A percentile compares a stretch with the other conserved stretches of the same genome.
These are phyloP conservation scores for Xylaria curta DNA, from an alignment of 495 filamentous ascomycete species.

Conservation along the genomic window DNA sequence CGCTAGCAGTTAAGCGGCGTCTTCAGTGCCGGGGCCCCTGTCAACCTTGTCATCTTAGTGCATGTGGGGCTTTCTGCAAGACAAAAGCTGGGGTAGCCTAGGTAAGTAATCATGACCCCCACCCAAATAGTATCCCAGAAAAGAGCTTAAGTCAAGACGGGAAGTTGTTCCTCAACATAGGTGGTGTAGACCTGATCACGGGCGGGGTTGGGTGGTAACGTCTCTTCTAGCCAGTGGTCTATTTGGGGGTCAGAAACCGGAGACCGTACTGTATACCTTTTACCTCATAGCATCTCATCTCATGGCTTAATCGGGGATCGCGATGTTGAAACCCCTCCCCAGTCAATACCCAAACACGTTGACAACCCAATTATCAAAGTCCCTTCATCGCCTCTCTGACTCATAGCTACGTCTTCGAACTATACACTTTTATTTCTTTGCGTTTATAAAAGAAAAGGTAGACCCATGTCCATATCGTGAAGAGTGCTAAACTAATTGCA, in stretches of 20 bases:
- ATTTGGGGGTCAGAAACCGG: constrained; percentile 7
- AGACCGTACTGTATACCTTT: not conserved
- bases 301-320: not conserved
- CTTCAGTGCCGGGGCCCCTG: constrained; percentile 3
- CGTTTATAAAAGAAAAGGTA: not conserved
- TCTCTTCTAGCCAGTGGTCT: not conserved
- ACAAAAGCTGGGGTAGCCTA: constrained; percentile 13
- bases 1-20: not conserved
- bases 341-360: not conserved
- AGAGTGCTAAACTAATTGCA: not conserved
- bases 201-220: constrained; percentile 17
- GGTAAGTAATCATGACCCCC: not conserved
- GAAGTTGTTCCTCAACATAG: not conserved
- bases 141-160: constrained; percentile 7
- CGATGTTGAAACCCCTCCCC: not conserved
- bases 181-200: not conserved
- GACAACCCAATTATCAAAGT: not conserved
- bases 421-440: not conserved
- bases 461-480: not conserved
- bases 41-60: not conserved
- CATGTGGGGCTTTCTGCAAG: not conserved
- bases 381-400: not conserved
- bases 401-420: not conserved
- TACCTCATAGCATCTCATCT: not conserved
- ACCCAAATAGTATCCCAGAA: not conserved